Evolutionary conservation across 306 rosid genomes (phyloP).

Genomic region (Carpinus fangiana): DNA sequence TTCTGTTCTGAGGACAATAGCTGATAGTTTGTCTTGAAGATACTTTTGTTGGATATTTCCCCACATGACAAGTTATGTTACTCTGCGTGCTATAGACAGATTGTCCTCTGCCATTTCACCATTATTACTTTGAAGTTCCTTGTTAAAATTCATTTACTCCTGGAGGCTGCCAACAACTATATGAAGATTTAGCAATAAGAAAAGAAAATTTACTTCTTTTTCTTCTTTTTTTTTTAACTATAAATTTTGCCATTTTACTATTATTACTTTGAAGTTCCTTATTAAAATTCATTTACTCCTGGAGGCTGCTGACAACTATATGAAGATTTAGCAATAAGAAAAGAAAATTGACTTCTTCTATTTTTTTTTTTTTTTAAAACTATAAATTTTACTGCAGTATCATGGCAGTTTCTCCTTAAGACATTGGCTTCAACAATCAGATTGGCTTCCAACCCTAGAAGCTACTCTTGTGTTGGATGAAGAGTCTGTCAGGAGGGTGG

Average conservation of each 20-base stretch:
- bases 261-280: not conserved
- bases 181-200: not conserved
- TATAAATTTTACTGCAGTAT: constrained; percentile 55
- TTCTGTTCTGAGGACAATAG: too few relatives aligned
- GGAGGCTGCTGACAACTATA: not conserved
- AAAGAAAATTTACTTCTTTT: not conserved
- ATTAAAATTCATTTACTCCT: not conserved
- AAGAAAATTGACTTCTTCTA: not conserved
- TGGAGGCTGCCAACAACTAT: not conserved
- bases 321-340: not conserved
- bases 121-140: not conserved
- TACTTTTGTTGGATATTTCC: not conserved
- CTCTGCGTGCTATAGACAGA: not conserved
- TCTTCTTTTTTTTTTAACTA: not conserved
- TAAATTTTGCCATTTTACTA: not conserved
- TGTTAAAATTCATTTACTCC: not conserved
- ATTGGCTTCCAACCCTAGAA: constrained; percentile 98
- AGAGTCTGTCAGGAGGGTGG: constrained; percentile 88
- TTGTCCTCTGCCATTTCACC: not conserved
- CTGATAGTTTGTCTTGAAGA: too few relatives aligned
- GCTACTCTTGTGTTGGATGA: constrained; percentile 97
- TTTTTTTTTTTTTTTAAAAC: not conserved
- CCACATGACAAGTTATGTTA: not conserved
- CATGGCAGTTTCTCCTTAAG: constrained; percentile 97
- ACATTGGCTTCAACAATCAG: constrained; percentile 95